Evolutionary conservation across 73 alveolate genomes (phyloP).

Genomic region (Tetrahymena borealis): DNA sequence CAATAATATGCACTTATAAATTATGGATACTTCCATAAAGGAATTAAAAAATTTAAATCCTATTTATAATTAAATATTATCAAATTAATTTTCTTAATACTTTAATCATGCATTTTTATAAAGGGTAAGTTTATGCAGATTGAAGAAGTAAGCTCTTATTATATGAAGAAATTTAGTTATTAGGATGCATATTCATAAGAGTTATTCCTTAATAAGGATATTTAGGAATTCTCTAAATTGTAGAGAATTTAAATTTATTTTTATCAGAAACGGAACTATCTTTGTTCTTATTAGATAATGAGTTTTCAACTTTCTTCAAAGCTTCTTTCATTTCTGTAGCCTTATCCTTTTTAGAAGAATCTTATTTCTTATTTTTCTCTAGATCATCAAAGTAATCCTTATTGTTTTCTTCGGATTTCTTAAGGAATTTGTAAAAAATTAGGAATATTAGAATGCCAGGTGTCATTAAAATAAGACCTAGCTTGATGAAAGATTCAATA

Average conservation of each 20-base stretch:
- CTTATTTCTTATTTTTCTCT: background rate
- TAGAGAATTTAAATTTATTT: background rate
- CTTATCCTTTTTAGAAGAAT: background rate
- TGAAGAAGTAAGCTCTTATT: no score
- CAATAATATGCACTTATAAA: no score
- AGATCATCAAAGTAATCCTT: background rate
- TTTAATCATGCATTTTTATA: no score
- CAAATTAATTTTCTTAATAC: no score
- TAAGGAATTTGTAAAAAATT: background rate
- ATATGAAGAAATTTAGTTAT: no score
- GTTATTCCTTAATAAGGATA: background rate
- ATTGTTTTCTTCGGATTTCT: background rate
- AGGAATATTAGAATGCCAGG: background rate
- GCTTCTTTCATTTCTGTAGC: background rate
- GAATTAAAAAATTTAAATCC: no score
- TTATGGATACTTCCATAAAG: no score
- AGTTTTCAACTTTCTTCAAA: background rate
- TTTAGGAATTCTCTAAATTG: background rate
- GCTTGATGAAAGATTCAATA: background rate
- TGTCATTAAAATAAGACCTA: background rate
- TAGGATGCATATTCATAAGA: background rate
- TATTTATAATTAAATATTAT: no score
- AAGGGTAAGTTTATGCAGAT: no score
- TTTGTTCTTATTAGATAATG: background rate
- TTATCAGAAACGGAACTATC: background rate